phyloP scores from a whole-genome alignment of 495 filamentous ascomycete species.

The Tuber microsphaerosporum region DNA sequence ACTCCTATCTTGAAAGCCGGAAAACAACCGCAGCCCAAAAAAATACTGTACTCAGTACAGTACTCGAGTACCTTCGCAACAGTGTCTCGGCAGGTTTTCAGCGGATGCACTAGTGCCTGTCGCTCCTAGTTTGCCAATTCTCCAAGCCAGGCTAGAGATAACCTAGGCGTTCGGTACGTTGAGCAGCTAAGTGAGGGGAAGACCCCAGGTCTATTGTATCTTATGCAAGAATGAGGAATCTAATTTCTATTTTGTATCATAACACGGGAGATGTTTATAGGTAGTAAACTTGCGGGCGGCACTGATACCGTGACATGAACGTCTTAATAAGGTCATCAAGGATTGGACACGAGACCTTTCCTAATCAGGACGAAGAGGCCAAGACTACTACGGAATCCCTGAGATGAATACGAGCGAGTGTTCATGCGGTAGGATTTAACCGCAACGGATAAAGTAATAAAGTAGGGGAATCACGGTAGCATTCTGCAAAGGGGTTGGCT shows the following conservation, averaged over 20 bases:
- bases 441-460: neutral
- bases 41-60: no score
- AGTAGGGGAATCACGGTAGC: neutral
- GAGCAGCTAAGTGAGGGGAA: neutral
- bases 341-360: neutral
- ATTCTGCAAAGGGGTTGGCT: neutral
- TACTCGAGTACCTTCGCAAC: slow-evolving; percentile 34
- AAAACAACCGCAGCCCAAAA: slow-evolving; percentile 43
- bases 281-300: neutral
- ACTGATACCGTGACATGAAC: neutral
- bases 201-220: neutral
- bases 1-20: slow-evolving; percentile 41
- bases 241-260: neutral
- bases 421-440: neutral
- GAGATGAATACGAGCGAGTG: neutral
- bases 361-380: neutral
- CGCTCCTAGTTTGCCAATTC: slow-evolving; percentile 42
- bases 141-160: slow-evolving; percentile 15
- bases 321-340: neutral
- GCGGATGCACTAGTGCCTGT: slow-evolving; percentile 41
- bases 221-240: neutral
- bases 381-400: neutral
- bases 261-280: neutral
- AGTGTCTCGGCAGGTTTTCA: slow-evolving; percentile 41
- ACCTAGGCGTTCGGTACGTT: neutral